These are phyloP conservation scores for Botrytis pseudocinerea DNA, from an alignment of 2,329 filamentous ascomycete species.

Conservation along the genomic window DNA sequence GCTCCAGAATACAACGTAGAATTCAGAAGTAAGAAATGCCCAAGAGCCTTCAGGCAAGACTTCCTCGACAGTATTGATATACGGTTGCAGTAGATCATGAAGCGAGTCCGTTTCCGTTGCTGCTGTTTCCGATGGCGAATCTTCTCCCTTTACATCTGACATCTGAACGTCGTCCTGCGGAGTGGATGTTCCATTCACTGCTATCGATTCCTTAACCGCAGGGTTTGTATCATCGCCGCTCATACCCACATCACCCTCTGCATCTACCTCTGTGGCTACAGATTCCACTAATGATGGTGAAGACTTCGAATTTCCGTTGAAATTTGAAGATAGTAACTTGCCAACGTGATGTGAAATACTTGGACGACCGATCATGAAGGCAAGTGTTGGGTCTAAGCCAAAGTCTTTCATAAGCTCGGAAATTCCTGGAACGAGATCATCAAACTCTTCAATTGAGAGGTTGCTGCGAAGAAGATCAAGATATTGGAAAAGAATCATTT, in stretches of 20 bases:
- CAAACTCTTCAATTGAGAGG: conserved; percentile 73
- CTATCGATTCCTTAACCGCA: background rate
- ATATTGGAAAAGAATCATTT: conserved; percentile 82
- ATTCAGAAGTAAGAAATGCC: conserved; percentile 71
- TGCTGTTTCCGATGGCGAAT: conserved; percentile 42
- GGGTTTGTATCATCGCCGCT: conserved; percentile 29
- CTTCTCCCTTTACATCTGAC: conserved; percentile 41
- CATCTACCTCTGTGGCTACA: conserved; percentile 43
- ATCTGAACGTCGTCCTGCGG: conserved; percentile 44
- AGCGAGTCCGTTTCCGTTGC: conserved; percentile 49
- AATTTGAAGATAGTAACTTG: conserved; percentile 29
- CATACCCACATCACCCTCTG: conserved; percentile 56
- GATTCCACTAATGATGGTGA: conserved; percentile 18
- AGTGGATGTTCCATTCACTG: conserved; percentile 26
- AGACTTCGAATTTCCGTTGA: conserved; percentile 33
- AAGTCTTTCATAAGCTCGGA: conserved; percentile 73
- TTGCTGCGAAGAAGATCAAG: conserved; percentile 85
- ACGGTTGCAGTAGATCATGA: conserved; percentile 70
- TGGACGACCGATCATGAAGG: conserved; percentile 79
- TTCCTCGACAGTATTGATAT: conserved; percentile 68
- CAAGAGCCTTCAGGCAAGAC: conserved; percentile 64
- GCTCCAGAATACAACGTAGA: conserved; percentile 92
- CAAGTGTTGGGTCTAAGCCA: conserved; percentile 75
- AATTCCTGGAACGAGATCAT: conserved; percentile 73
- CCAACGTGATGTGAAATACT: conserved; percentile 68